Base-by-base conservation (phyloP, 345 rosid species). In the Aethionema arabicum region DNA sequence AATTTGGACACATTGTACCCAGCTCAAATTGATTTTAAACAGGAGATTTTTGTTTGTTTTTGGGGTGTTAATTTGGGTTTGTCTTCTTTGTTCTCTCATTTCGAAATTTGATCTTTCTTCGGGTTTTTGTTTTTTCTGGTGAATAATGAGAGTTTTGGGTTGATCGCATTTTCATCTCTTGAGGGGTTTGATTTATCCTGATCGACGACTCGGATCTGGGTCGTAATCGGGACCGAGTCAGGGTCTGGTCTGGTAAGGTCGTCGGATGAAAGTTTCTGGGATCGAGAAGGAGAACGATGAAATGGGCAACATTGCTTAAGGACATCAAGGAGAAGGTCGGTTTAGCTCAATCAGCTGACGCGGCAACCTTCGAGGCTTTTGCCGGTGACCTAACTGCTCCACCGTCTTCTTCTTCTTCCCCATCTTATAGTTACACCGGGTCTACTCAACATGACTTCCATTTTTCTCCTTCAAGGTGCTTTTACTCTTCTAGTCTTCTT, bases 291-390 rank as follows among this genome's bases (percentile, higher is more conserved):
- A 73, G 47, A 83, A 86, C 85, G 76, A 93, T 93, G 99, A 93
- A 90, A 93, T 93, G 99, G 99, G 84, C 66, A 70, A 72, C 97
- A 77, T 82, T 93, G 96, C 92, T 93, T 76, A 87, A 93, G 87
- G 99, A 93, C 77, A 81, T 93, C 43, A 90, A 82, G 85, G 97
- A 90, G 82, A 93, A 84, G 84, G 96, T 93, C 67, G 99, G 99
- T 35, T 85, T 93, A 67, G 70, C 96, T 76, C 96, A 84, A 78
- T 80, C 96, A 60, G 77, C 90, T 33, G 56, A 82, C 40, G 7
- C 88, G 45, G 39, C 66, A 35, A 48, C 77, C 59, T 32, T 78
- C 29, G 30, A 80, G 48, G 10, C 80, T 32, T 57, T 70, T 35
- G 7, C 86, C 51, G 59, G 83, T 70, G 64, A 84, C 67, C 67